Evolutionary conservation across 148 eudicot genomes (phyloP).

Genomic region (Rhododendron ovatum): DNA sequence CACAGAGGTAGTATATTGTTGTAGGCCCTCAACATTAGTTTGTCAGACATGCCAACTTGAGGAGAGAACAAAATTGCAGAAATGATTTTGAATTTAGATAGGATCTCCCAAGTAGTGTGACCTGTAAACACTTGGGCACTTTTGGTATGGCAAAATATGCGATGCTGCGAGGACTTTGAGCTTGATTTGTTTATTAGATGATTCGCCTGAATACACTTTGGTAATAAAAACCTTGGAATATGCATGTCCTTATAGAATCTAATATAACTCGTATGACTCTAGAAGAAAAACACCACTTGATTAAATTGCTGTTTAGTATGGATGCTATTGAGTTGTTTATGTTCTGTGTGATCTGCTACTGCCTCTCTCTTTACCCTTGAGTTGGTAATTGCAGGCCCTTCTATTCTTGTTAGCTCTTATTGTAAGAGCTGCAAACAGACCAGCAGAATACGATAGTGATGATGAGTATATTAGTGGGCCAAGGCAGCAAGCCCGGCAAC

Average conservation of each 20-base stretch:
- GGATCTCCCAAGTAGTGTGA: neutral
- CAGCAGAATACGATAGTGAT: conserved; percentile 89
- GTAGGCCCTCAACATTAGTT: neutral
- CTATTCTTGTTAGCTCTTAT: conserved; percentile 73
- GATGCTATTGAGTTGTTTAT: neutral
- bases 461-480: conserved; percentile 75
- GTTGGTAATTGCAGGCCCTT: conserved; percentile 51
- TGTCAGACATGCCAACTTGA: neutral
- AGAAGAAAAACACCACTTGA: neutral
- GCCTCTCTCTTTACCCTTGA: conserved; percentile 3
- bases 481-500: conserved; percentile 82
- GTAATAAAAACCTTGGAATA: neutral
- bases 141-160: neutral
- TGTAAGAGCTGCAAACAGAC: conserved; percentile 80
- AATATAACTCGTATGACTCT: neutral
- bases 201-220: neutral
- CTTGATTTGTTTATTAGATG: neutral
- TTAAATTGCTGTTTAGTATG: neutral
- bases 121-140: neutral
- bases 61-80: neutral
- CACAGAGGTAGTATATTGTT: neutral
- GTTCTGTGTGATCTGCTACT: neutral
- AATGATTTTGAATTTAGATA: neutral
- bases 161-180: neutral
- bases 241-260: neutral